Conservation (phyloP, 2,329 filamentous ascomycete genomes). For the Dactylellina parvicollis region DNA sequence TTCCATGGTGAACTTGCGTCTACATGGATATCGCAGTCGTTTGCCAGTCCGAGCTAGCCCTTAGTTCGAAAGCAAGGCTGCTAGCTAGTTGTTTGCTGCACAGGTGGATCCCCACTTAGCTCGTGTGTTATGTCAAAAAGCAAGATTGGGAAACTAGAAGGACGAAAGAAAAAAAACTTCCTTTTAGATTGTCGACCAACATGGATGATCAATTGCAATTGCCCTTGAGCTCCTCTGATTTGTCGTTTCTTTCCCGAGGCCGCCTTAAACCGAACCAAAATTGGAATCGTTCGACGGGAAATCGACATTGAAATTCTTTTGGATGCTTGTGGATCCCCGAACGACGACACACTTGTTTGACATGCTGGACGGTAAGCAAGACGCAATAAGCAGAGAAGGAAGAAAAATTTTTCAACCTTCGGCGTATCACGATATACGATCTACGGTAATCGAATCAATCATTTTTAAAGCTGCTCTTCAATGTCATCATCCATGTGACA, state of each 20-base stretch:
- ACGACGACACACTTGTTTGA: slow-evolving; percentile 10
- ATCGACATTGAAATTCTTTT: slow-evolving; percentile 15
- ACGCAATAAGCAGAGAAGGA: not conserved
- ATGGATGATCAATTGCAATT: slow-evolving; percentile 46
- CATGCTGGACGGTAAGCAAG: not conserved
- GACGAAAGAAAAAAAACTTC: slow-evolving; percentile 7
- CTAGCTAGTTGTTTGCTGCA: slow-evolving; percentile 6
- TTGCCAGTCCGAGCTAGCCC: slow-evolving; percentile 31
- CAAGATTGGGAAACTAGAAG: slow-evolving; percentile 53
- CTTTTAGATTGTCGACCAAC: slow-evolving; percentile 24
- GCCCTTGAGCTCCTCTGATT: slow-evolving; percentile 52
- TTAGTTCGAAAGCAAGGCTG: slow-evolving; percentile 23
- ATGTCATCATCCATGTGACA: slow-evolving; percentile 30
- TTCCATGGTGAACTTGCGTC: slow-evolving; percentile 47
- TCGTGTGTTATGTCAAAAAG: slow-evolving; percentile 43
- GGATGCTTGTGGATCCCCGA: slow-evolving; percentile 44
- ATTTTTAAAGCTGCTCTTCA: not conserved
- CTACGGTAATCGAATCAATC: not conserved
- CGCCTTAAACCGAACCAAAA: slow-evolving; percentile 51
- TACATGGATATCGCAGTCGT: slow-evolving; percentile 42
- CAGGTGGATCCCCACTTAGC: slow-evolving; percentile 40
- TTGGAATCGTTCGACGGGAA: slow-evolving; percentile 8
- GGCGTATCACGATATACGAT: slow-evolving; percentile 26
- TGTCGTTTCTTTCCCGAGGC: slow-evolving; percentile 17
- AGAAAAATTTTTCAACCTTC: slow-evolving; percentile 6